Conservation (phyloP, 768 basidiomycete species). For the Chiua virens region DNA sequence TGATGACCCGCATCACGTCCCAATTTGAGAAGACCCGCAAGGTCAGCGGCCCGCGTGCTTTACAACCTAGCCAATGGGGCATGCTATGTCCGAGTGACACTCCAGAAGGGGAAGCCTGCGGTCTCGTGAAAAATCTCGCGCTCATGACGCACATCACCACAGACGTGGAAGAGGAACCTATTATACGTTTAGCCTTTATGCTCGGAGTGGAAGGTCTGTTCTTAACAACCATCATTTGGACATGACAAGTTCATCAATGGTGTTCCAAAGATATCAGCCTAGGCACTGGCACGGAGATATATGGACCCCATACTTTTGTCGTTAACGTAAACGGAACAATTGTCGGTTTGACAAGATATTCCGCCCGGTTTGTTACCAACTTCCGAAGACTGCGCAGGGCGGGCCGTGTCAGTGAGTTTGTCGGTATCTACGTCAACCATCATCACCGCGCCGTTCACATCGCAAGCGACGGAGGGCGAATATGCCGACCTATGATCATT, state of each 20-base stretch:
- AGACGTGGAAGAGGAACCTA: conserved; percentile 94
- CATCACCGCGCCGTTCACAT: conserved; percentile 95
- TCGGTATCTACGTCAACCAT: conserved; percentile 93
- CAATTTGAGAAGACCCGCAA: conserved; percentile 99
- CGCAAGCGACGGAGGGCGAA: conserved; percentile 95
- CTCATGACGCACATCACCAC: conserved; percentile 99
- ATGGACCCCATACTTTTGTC: conserved; percentile 87
- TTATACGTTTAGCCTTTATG: conserved; percentile 86
- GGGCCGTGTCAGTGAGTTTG: conserved; percentile 92
- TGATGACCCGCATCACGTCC: conserved; percentile 99
- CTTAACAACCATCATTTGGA: conserved; percentile 6
- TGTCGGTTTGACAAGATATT: conserved; percentile 87
- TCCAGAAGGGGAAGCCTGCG: conserved; percentile 99
- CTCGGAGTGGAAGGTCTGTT: conserved; percentile 91
- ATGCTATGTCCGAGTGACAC: conserved; percentile 98
- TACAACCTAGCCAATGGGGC: conserved; percentile 99
- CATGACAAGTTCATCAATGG: conserved; percentile 10
- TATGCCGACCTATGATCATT: conserved; percentile 97
- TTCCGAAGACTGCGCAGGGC: conserved; percentile 93
- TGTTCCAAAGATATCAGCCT: conserved; percentile 73
- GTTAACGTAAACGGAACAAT: conserved; percentile 98
- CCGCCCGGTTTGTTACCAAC: conserved; percentile 80
- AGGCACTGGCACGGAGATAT: conserved; percentile 93
- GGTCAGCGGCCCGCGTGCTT: conserved; percentile 93
- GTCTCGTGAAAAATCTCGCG: conserved; percentile 96